Evolutionary conservation across 306 rosid genomes (phyloP).

Genomic region (Elaeagnus macrophylla): DNA sequence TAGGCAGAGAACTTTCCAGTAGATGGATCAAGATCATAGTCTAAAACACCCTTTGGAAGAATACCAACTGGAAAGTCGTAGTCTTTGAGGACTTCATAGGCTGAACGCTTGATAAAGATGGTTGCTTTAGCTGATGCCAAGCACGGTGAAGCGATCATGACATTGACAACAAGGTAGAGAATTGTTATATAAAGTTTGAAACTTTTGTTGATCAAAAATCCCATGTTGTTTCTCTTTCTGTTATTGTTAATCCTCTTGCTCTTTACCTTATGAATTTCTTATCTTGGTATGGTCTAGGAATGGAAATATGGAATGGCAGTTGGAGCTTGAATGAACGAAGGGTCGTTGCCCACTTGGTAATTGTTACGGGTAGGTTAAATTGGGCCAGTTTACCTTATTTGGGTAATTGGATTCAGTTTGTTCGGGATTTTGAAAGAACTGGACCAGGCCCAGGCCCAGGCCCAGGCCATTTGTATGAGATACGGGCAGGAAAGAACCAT

Average conservation of each 20-base stretch:
- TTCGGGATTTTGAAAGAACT: no score
- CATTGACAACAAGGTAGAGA: neutral
- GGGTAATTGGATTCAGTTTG: no score
- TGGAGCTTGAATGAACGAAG: no score
- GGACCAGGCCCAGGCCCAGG: no score
- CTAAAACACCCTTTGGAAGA: conserved; percentile 18
- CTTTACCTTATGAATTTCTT: no score
- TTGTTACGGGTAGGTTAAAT: no score
- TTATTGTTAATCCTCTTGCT: neutral
- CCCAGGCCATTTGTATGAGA: no score
- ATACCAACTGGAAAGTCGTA: conserved; percentile 21
- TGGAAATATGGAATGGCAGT: no score
- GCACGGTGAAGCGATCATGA: neutral
- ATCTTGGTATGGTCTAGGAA: no score
- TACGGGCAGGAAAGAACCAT: no score
- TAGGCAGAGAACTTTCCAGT: conserved; percentile 21
- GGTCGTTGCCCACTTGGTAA: no score
- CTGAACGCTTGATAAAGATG: conserved; percentile 12
- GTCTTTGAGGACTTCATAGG: conserved; percentile 11
- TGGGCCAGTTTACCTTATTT: no score
- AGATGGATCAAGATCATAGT: conserved; percentile 16
- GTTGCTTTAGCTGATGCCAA: neutral
- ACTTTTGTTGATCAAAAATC: conserved; percentile 3
- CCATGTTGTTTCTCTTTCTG: conserved; percentile 6
- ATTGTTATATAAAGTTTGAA: neutral